Base-by-base conservation (phyloP, 805 yeast genomes). In the Deakozyma indianensis region DNA sequence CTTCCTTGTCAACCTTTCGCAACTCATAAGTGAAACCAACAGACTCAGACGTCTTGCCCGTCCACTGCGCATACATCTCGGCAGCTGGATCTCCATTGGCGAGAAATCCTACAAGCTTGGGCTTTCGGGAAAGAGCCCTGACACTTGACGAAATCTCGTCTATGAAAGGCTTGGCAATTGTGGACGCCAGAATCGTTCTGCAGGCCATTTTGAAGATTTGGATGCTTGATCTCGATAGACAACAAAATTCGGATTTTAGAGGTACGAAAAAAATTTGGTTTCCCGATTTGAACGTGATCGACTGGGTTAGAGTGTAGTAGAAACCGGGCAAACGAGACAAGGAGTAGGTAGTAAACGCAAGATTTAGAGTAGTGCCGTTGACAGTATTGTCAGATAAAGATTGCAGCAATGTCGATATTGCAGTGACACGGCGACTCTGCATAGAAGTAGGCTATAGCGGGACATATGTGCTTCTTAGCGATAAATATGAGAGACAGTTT, bases 41-140 rank as follows among this genome's bases (percentile, higher is more conserved):
- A 20, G 83, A 78, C 56, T 77, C 81, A 53, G 92, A 77, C 0
- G 97, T 90, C 59, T 86, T 88, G 23, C 82, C 83, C 0, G 98
- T 90, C 96, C 96, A 92, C 43, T 78, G 79, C 42, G 98, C 97
- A 61, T 92, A 92, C 83, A 83, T 83, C 56, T 74, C 74, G 3
- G 96, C 97, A 11, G 97, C 96, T 2, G 96, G 97, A 56, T 92
- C 98, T 15, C 72, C 69, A 61, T 92, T 92, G 15, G 96, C 96
- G 38, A 92, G 68, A 50, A 92, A 77, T 0, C 98, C 98, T 27
- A 90, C 96, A 35, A 92, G 67, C 52, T 73, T 74, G 4, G 97
- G 97, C 25, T 71, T 68, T 50, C 74, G 66, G 11, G 58, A 64
- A 27, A 87, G 65, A 18, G 63, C 52, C 22, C 67, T 57, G 7